phyloP scores from a whole-genome alignment of 768 basidiomycete genomes.

The Termitomyces sp. region DNA sequence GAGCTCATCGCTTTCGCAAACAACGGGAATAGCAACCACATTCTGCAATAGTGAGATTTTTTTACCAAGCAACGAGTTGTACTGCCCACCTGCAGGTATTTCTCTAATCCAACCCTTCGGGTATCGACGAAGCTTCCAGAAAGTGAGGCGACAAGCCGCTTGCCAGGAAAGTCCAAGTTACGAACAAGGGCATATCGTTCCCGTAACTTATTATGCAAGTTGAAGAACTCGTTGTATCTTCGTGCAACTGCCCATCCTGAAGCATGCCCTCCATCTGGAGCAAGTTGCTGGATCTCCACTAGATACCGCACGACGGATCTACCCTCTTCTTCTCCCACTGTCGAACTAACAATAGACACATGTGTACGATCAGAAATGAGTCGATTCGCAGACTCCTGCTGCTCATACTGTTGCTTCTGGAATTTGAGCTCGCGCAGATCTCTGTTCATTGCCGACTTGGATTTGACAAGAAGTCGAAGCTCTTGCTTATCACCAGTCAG shows the following conservation, averaged over 20 bases:
- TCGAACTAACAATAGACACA: slow-evolving; percentile 81
- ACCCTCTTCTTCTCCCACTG: slow-evolving; percentile 77
- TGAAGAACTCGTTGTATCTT: slow-evolving; percentile 92
- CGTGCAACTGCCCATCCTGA: slow-evolving; percentile 93
- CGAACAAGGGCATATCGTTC: slow-evolving; percentile 67
- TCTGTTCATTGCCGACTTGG: slow-evolving; percentile 73
- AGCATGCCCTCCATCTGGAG: slow-evolving; percentile 68
- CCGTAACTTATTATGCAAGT: slow-evolving; percentile 79
- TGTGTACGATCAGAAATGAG: slow-evolving; percentile 79
- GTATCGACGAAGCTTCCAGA: slow-evolving; percentile 86
- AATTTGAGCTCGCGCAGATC: slow-evolving; percentile 83
- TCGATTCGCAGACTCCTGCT: slow-evolving; percentile 88
- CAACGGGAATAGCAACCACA: slow-evolving; percentile 64
- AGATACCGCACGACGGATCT: slow-evolving; percentile 91
- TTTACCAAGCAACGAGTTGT: background rate
- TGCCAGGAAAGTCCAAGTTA: slow-evolving; percentile 86
- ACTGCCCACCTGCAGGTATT: slow-evolving; percentile 76
- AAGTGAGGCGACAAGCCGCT: slow-evolving; percentile 84
- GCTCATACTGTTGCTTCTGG: slow-evolving; percentile 90
- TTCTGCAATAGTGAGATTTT: slow-evolving; percentile 37
- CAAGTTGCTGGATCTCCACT: slow-evolving; percentile 86
- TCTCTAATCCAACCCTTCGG: slow-evolving; percentile 74
- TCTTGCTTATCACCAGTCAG: slow-evolving; percentile 88
- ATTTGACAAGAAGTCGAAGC: slow-evolving; percentile 73
- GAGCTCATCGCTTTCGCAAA: slow-evolving; percentile 80